A percentile compares a stretch with the other conserved stretches of the same genome.
Evolutionary conservation across 148 eudicot species (phyloP).

Genomic region (Rhododendron griersonianum): DNA sequence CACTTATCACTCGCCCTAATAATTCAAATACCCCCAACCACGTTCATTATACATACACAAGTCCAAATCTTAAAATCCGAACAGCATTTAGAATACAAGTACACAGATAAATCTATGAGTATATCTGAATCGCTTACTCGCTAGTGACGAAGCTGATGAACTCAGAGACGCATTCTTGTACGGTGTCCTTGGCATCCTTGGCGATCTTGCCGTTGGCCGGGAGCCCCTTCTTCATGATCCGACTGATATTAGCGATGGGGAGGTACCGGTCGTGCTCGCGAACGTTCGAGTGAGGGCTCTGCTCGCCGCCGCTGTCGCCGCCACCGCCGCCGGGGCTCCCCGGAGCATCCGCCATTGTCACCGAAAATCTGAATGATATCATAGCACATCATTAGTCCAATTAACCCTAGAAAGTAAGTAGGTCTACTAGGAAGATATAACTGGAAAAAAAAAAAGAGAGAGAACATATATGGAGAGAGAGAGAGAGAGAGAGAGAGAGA

Average conservation of each 20-base stretch:
- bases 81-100: background rate
- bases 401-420: background rate
- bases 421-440: no score
- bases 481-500: background rate
- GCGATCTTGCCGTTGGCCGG: conserved; percentile 48
- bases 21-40: background rate
- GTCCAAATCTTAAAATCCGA: background rate
- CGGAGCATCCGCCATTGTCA: conserved; percentile 22
- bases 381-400: background rate
- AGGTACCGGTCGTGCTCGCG: conserved; percentile 27
- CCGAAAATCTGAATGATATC: background rate
- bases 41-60: background rate
- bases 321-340: conserved; percentile 25
- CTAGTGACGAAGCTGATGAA: conserved; percentile 55
- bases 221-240: conserved; percentile 49
- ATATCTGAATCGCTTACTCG: conserved; percentile 27
- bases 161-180: conserved; percentile 56
- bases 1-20: conserved; percentile 88
- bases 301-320: conserved; percentile 29
- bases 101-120: background rate
- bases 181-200: conserved; percentile 55
- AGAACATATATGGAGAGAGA: background rate
- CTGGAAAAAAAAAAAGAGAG: background rate
- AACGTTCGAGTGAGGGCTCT: conserved; percentile 26
- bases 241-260: conserved; percentile 48